Evolutionary conservation across 192 early-diverging fungal genomes (phyloP), one percentile per base, ranked within the genome.

Genomic region (Paraglomus occultum): DNA sequence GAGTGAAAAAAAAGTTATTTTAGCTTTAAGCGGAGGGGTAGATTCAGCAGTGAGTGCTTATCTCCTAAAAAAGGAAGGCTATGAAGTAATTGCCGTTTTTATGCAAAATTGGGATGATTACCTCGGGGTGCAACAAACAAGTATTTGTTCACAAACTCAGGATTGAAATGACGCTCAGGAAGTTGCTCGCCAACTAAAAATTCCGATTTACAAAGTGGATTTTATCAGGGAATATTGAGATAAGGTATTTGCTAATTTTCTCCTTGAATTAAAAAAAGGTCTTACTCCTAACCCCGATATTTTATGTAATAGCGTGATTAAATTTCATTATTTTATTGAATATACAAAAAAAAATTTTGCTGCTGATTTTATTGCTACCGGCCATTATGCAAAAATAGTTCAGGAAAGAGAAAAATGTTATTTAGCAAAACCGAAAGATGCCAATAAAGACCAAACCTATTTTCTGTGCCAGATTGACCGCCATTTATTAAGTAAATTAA

Each of bases 101-200:
- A 57, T 57, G 54, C 54, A 57, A 57, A 57, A 57, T 6, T 57
- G 54, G 31, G 54, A 57, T 57, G 54, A 57, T 57, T 57, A 57
- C 6, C 31, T 57, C 1, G 18, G 18, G 3, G 54, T 0, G 1
- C 10, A 57, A 23, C 22, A 1, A 1, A 23, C 10, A 1, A 57
- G 1, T 10, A 23, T 57, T 57, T 57, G 54, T 20, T 57, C 54
- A 1, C 54, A 57, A 57, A 23, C 14, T 9, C 54, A 57, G 6
- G 54, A 57, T 57, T 57, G 54, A 57, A 10, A 57, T 1, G 54
- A 57, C 18, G 54, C 54, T 4, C 54, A 57, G 31, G 1, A 23
- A 57, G 54, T 57, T n/a, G 54, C 54, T 57, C 1, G 54, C 0
- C 54, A 57, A 57, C 31, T 57, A 20, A 23, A 57, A 22, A 57